A percentile compares a stretch with the other conserved stretches of the same genome.
phyloP scores from a whole-genome alignment of 2,329 filamentous ascomycete species.

The Metarhizium rileyi region DNA sequence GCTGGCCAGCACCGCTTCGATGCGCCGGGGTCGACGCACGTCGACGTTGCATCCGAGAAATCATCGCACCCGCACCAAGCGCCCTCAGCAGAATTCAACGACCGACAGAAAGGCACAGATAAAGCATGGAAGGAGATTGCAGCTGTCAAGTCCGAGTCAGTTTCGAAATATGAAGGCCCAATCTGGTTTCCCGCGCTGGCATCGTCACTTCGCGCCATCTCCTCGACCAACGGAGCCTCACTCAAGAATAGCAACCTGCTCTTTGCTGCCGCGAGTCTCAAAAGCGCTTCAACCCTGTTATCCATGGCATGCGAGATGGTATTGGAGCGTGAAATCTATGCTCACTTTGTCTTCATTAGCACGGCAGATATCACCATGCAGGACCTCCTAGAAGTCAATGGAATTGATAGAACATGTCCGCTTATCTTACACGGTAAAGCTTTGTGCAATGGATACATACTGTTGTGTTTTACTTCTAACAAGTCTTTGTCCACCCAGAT shows the following conservation, averaged over 20 bases:
- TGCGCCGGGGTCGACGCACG: not conserved
- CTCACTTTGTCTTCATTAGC: conserved; percentile 76
- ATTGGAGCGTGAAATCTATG: conserved; percentile 53
- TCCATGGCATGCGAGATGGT: conserved; percentile 87
- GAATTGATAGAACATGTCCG: conserved; percentile 60
- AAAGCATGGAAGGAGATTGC: not conserved
- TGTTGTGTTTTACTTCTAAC: conserved; percentile 8
- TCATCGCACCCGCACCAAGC: not conserved
- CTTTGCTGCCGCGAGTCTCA: conserved; percentile 67
- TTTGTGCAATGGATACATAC: not conserved
- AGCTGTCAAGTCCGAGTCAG: not conserved
- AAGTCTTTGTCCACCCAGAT: conserved; percentile 36
- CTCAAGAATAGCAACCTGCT: conserved; percentile 59
- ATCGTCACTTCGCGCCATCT: conserved; percentile 49
- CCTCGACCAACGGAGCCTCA: conserved; percentile 40
- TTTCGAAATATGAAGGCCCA: conserved; percentile 51
- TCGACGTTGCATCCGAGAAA: not conserved
- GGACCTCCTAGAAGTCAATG: conserved; percentile 67
- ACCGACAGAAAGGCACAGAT: not conserved
- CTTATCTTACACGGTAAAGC: conserved; percentile 47
- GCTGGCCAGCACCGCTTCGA: not conserved
- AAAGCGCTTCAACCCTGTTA: conserved; percentile 62
- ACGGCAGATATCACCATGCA: conserved; percentile 59
- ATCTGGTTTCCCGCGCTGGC: conserved; percentile 60
- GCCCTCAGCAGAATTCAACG: not conserved